Percentiles rank a stretch among this genome's conserved stretches.
These are phyloP conservation scores for Polytolypa hystricis DNA, from an alignment of 2,329 filamentous ascomycete species.

Conservation along the genomic window DNA sequence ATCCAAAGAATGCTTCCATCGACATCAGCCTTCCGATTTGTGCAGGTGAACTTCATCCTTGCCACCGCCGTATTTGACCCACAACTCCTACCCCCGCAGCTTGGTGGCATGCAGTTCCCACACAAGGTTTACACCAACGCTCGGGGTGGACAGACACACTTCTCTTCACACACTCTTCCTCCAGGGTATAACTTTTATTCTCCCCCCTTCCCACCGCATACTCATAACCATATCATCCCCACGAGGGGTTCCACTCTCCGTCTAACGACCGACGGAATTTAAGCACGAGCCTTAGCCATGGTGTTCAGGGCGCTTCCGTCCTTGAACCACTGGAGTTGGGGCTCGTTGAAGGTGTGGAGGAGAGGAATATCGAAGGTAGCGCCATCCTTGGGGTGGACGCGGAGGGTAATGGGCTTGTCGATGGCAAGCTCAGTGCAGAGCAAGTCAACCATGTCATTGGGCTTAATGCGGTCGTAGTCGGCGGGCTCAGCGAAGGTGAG, in stretches of 20 bases:
- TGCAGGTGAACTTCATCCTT: too few species aligned
- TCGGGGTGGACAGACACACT: too few species aligned
- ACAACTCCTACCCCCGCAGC: too few species aligned
- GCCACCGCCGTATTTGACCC: too few species aligned
- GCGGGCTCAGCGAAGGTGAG: conserved; percentile 88
- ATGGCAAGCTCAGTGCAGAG: conserved; percentile 80
- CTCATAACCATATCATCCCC: background rate
- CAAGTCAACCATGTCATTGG: conserved; percentile 85
- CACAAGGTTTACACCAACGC: too few species aligned
- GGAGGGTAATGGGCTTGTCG: conserved; percentile 84
- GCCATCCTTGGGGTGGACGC: conserved; percentile 83
- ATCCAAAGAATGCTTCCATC: background rate
- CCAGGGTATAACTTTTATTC: background rate
- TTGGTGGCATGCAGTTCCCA: too few species aligned
- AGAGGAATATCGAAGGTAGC: conserved; percentile 75
- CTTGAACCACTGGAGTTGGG: conserved; percentile 98
- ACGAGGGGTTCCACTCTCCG: background rate
- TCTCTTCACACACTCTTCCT: too few species aligned
- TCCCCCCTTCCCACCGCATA: background rate
- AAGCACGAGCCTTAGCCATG: conserved; percentile 63
- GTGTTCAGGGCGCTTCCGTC: conserved; percentile 96
- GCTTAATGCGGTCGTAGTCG: conserved; percentile 95
- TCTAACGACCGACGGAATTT: background rate
- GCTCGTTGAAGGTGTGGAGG: conserved; percentile 93
- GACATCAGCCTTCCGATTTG: too few species aligned